Evolutionary conservation across 1,284 basidiomycete genomes (phyloP), one percentile per base, ranked within the genome.

Genomic region (Moesziomyces sp.): DNA sequence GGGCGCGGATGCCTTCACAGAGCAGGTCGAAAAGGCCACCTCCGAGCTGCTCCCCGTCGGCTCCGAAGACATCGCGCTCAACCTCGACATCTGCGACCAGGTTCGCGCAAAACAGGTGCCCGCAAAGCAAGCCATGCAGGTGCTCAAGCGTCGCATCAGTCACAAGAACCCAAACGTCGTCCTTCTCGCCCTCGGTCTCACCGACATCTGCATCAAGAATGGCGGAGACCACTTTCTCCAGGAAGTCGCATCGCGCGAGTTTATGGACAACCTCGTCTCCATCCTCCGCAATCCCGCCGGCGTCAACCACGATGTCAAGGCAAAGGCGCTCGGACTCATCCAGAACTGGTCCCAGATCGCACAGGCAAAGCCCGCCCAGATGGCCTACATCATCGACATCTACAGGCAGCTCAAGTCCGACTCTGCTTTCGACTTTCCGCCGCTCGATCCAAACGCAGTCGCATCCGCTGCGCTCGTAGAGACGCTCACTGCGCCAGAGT

Each of bases 101-200:
- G 78, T 99, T 82, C 89, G 94, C 58, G 93, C 94, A 18, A 96
- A 96, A 86, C 90, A 91, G 45, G 92, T 92, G 0, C 89, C 89
- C 24, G 90, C 94, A 11, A 92, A 92, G 84, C 90, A 92, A 67
- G 92, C 96, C 2, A 92, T 95, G 90, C 91, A 91, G 68, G 90
- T 92, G 40, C 87, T 99, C 80, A 94, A 95, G 85, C 88, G 90
- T 38, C 88, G 96, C 44, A 86, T 99, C 50, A 90, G 91, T 76
- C 93, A 97, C 86, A 92, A 92, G 88, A 99, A 99, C 84, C 95
- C 94, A 2, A 97, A 98, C 76, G 94, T 97, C 11, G 93, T 95
- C 85, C 87, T 97, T 48, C 88, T 96, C 59, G 90, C 93, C 16
- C 88, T 97, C 23, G 88, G 90, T 10, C 66, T 98, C 52, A 91